Conservation (phyloP, 768 basidiomycete genomes). For the Rhizopogon roseolus region DNA sequence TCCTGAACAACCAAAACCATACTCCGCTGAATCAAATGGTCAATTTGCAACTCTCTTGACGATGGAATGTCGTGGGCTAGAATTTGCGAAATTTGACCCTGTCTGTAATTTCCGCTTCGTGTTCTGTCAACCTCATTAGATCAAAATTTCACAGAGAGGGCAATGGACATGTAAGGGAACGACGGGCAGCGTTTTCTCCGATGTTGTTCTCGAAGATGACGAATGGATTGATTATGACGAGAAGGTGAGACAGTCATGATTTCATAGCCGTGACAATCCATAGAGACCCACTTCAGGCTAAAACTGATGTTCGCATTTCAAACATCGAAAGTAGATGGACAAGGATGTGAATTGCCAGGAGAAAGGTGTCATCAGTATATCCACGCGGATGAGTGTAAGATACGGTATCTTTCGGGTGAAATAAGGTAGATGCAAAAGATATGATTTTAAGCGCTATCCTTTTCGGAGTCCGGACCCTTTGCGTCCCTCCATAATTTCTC, state of each 20-base stretch:
- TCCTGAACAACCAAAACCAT: constrained; percentile 19
- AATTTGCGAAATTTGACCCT: constrained; percentile 77
- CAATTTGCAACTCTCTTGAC: constrained; percentile 61
- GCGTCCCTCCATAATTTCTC: constrained; percentile 28
- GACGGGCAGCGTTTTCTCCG: constrained; percentile 50
- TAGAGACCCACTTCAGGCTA: constrained; percentile 34
- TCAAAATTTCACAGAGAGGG: constrained; percentile 44
- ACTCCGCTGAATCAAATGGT: constrained; percentile 54
- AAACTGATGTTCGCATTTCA: constrained; percentile 66
- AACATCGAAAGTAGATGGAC: constrained; percentile 62
- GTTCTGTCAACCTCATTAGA: background rate
- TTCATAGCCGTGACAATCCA: background rate
- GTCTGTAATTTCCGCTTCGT: constrained; percentile 32
- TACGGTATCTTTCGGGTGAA: background rate
- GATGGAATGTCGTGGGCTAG: constrained; percentile 84
- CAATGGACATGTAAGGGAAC: constrained; percentile 73
- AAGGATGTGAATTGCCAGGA: constrained; percentile 41
- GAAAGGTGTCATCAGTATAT: background rate
- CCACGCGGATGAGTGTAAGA: too few relatives aligned
- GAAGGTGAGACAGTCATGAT: constrained; percentile 46
- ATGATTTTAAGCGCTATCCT: background rate
- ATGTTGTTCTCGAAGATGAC: constrained; percentile 67
- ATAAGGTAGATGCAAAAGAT: background rate
- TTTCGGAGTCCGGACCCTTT: background rate
- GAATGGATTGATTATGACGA: constrained; percentile 89